A percentile compares a stretch with the other conserved stretches of the same genome.
Conservation (phyloP, 2,329 filamentous ascomycete genomes). For the Aureobasidium pullulans region DNA sequence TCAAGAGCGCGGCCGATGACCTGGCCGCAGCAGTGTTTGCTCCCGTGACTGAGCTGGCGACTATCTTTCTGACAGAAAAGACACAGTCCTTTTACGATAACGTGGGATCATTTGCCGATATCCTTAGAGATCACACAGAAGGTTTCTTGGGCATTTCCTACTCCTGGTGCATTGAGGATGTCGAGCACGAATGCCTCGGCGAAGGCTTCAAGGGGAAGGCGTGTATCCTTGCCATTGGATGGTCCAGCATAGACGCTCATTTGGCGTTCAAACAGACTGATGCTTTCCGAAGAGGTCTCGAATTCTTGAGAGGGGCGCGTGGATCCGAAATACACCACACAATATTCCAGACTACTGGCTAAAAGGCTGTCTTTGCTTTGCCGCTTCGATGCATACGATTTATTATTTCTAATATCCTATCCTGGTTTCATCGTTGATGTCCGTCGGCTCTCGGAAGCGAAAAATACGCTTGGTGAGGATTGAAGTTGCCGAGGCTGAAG, state of each 20-base stretch:
- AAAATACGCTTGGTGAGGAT: constrained; percentile 11
- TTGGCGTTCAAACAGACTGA: constrained; percentile 38
- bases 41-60: constrained; percentile 44
- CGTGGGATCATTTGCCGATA: constrained; percentile 32
- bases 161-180: constrained; percentile 31
- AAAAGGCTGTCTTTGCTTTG: background rate
- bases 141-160: constrained; percentile 24
- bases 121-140: constrained; percentile 26
- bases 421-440: background rate
- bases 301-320: constrained; percentile 35
- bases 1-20: constrained; percentile 20
- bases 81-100: constrained; percentile 27
- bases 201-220: constrained; percentile 32
- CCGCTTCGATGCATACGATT: background rate
- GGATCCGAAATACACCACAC: constrained; percentile 33
- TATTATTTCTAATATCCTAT: background rate
- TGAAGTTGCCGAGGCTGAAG: constrained; percentile 28
- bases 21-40: constrained; percentile 25
- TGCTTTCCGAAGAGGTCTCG: constrained; percentile 37
- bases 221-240: constrained; percentile 42
- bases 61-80: constrained; percentile 36
- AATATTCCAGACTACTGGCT: background rate
- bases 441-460: background rate
- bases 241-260: constrained; percentile 46
- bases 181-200: constrained; percentile 17